Evolutionary conservation across 106 monocot species (phyloP).

Genomic region (Dendrobium catenatum): DNA sequence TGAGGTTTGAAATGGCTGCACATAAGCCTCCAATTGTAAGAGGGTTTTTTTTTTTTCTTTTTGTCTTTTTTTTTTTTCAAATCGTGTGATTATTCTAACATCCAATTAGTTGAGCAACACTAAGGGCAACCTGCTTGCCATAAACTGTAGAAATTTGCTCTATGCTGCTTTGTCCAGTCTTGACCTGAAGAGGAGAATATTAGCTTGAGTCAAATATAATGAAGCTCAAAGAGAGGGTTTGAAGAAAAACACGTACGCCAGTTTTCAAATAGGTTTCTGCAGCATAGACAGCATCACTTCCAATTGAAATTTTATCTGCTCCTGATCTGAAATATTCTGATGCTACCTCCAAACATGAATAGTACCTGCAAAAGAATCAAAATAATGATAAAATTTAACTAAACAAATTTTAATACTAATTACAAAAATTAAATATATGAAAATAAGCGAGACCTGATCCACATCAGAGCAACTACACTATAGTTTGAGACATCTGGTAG

Average conservation of each 20-base stretch:
- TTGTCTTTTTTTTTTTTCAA: not conserved
- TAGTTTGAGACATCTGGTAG: not conserved
- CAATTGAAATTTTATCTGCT: constrained; percentile 98
- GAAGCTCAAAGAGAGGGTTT: not conserved
- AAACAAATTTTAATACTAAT: not conserved
- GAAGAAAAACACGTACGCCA: constrained; percentile 49
- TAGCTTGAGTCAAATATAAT: not conserved
- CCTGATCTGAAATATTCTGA: constrained; percentile 99
- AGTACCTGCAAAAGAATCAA: constrained; percentile 46
- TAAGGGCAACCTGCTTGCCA: constrained; percentile 73
- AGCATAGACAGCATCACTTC: constrained; percentile 99
- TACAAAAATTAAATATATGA: not conserved
- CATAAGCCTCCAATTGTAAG: too few species aligned
- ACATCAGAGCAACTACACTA: not conserved
- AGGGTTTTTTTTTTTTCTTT: too few species aligned
- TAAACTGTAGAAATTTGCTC: constrained; percentile 93
- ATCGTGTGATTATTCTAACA: not conserved
- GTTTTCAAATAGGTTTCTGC: constrained; percentile 77
- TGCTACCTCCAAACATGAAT: constrained; percentile 96
- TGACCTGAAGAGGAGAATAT: constrained; percentile 38
- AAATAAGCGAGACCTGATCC: not conserved
- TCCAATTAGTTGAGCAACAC: not conserved
- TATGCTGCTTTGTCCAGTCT: constrained; percentile 89
- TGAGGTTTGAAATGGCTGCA: too few species aligned
- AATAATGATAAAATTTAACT: not conserved